Base-by-base conservation (phyloP, 2,329 filamentous ascomycete genomes). In the Leptoxyphium fumago region DNA sequence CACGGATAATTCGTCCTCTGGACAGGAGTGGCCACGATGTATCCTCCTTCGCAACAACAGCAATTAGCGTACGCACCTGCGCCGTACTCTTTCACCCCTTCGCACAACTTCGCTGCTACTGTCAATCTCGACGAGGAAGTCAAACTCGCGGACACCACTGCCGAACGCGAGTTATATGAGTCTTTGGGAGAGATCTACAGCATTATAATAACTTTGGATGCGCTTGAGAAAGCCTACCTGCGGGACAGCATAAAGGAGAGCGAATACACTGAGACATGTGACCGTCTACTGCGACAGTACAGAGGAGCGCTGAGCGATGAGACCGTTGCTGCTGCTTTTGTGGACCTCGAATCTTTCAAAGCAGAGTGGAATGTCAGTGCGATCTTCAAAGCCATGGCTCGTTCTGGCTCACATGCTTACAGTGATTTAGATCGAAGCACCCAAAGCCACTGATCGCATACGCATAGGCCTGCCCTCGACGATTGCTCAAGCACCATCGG, bases 51-150 rank as follows among this genome's bases (percentile, higher is more conserved):
- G 45, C 64, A 69, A 39, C 69, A 68, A 40, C 70, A 72, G 54
- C 68, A 68, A 51, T 74, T 88, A 61, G 77, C 84, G 29, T 94
- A 94, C 68, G 87, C 87, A 59, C 87, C 87, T 2, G 89, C 84
- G 8, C 86, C 87, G 9, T 85, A 88, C 63, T 89, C 84, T 68
- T 95, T 94, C 68, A 83, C 91, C 21, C 88, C 89, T 1, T 87
- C 87, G 50, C 82, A 81, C 2, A 74, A 81, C 8, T 72, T 93
- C 10, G 84, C 85, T 3, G 86, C 88, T 15, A 91, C 83, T 14
- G 94, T 95, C 64, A 95, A 88, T 60, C 78, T 94, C 39, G 89
- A 95, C 60, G 85, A 95, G 70, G 91, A 96, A 72, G 87, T 95
- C 54, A 94, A 94, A 65, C 75, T 98, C 47, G 79, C 86, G 41